Evolutionary conservation across 2,329 filamentous ascomycete genomes (phyloP), one percentile per base, ranked within the genome.

Genomic region (Hypoxylon sp.): DNA sequence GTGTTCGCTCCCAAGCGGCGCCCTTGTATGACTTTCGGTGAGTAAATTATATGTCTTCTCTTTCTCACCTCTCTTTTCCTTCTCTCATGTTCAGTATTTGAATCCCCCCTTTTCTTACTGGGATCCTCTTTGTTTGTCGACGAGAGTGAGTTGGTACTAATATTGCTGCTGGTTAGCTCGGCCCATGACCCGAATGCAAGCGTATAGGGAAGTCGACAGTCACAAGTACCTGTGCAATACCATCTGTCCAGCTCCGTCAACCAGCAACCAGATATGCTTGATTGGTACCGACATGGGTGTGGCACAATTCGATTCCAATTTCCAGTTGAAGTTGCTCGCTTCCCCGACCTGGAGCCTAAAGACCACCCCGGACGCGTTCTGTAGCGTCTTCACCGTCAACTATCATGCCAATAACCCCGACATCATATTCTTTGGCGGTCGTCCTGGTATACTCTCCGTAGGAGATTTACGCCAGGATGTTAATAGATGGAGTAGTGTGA

Each of bases 251-350:
- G 84, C 84, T 0, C 83, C 84, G 0, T 55, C 78, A 0, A 76
- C 76, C 1, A 58, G 48, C 35, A 67, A 78, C 33, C 61, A 83
- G 1, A 71, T 83, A 42, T 87, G 84, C 73, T 77, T 84, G 4
- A 75, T 86, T 47, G 86, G 85, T 47, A 84, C 85, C 1, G 83
- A 78, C 70, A 74, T 75, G 1, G 87, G 86, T n/a, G 78, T 88
- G 5, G 60, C 85, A 11, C 73, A 77, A 19, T 76, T 84, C 17
- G 71, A 67, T 73, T 37, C 70, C 80, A 64, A 75, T 78, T 48
- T 71, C 72, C 1, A 74, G 81, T 26, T 67, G 71, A 2, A 80
- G 79, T 70, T 83, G 31, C 9, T 76, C 13, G 29, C 35, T n/a
- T 3, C 14, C 3, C 11, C 5, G 3, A 24, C n/a, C 22, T 39